These are phyloP conservation scores for Colletotrichum sp. DNA, from an alignment of 2,329 filamentous ascomycete species.

Conservation along the genomic window DNA sequence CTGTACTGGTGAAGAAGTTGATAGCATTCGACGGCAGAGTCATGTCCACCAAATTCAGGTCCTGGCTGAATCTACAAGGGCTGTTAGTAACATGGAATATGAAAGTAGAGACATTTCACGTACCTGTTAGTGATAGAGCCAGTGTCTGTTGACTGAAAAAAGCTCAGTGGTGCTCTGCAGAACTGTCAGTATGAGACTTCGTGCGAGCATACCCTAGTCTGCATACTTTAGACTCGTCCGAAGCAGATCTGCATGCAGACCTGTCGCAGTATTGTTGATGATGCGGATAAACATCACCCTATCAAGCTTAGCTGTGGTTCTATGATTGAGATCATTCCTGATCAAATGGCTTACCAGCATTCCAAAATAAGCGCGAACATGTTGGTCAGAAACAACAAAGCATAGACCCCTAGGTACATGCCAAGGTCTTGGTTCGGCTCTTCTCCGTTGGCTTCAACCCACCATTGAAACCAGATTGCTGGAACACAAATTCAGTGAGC, in stretches of 20 bases:
- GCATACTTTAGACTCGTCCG: background rate
- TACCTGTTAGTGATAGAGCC: background rate
- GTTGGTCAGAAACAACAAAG: background rate
- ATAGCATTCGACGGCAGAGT: background rate
- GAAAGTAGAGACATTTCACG: accelerated
- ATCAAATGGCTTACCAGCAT: background rate
- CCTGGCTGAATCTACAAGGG: background rate
- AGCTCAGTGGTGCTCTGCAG: background rate
- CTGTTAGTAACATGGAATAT: background rate
- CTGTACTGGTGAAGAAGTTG: background rate
- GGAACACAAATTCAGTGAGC: background rate
- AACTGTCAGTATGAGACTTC: background rate
- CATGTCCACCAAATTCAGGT: background rate
- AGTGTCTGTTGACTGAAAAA: background rate
- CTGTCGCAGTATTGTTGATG: background rate
- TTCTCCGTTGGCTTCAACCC: background rate
- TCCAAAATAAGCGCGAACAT: background rate
- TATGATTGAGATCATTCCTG: background rate
- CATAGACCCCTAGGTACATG: slow-evolving; percentile 2
- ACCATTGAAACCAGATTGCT: slow-evolving; percentile 10
- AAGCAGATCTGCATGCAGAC: background rate
- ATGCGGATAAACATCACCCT: slow-evolving; percentile 3
- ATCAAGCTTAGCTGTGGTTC: background rate
- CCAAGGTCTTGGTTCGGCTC: background rate
- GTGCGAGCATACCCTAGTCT: accelerated